A percentile compares a stretch with the other conserved stretches of the same genome.
Evolutionary conservation across 495 filamentous ascomycete species (phyloP).

Genomic region (Penicillium canescens): DNA sequence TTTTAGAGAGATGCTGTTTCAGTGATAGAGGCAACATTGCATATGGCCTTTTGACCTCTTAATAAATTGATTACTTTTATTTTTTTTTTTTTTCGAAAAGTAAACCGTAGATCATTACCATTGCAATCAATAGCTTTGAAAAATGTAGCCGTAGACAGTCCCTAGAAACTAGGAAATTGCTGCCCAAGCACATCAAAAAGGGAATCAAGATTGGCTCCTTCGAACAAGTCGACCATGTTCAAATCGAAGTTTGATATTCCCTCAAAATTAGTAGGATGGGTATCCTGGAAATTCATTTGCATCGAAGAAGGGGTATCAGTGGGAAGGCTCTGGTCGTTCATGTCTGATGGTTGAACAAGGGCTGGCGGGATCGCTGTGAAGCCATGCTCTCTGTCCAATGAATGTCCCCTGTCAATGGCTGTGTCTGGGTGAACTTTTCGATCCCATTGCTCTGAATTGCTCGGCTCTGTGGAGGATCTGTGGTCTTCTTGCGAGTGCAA

Average conservation of each 20-base stretch:
- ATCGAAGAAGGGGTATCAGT: constrained; percentile 6
- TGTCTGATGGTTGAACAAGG: background rate
- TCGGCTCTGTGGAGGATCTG: background rate
- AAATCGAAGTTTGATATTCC: constrained; percentile 34
- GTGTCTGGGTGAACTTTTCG: background rate
- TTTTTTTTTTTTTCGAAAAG: background rate
- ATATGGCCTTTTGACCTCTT: too few species aligned
- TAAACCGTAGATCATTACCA: too few species aligned
- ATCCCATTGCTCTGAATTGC: background rate
- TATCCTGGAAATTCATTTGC: constrained; percentile 14
- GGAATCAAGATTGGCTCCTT: constrained; percentile 37
- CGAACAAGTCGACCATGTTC: constrained; percentile 41
- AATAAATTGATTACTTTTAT: background rate
- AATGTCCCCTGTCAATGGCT: background rate
- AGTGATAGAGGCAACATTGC: too few species aligned
- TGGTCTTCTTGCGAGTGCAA: background rate
- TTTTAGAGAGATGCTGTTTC: too few species aligned
- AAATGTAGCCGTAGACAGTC: background rate
- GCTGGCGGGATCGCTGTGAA: background rate
- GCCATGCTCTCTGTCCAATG: background rate
- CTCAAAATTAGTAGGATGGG: constrained; percentile 5
- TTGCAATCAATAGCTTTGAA: too few species aligned
- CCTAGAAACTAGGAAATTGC: constrained; percentile 37
- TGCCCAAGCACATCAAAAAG: constrained; percentile 41
- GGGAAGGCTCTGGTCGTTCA: background rate